phyloP scores from a whole-genome alignment of 306 rosid species.

The Trichosanthes truncata region DNA sequence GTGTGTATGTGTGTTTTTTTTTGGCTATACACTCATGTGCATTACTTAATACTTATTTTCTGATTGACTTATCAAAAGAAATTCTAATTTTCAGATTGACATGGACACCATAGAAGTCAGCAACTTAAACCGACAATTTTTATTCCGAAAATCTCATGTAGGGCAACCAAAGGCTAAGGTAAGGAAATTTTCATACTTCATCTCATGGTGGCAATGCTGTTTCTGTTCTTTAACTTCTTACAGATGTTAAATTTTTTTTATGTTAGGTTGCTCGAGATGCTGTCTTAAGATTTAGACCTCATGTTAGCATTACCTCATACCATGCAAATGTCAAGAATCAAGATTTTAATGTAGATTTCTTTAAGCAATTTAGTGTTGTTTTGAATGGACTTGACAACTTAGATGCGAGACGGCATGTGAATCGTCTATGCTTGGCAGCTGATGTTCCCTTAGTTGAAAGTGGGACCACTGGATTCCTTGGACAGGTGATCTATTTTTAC shows the following conservation, averaged over 20 bases:
- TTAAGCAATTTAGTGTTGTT: constrained; percentile 78
- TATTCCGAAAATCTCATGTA: constrained; percentile 93
- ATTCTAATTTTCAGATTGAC: constrained; percentile 57
- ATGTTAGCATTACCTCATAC: constrained; percentile 68
- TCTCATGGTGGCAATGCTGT: constrained; percentile 3
- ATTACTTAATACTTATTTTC: constrained; percentile 23
- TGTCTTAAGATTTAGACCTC: constrained; percentile 87
- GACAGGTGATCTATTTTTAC: constrained; percentile 57
- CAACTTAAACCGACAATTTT: constrained; percentile 96
- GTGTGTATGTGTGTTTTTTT: neutral
- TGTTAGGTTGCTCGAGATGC: constrained; percentile 98
- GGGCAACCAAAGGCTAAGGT: constrained; percentile 97
- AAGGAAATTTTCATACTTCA: constrained; percentile 19
- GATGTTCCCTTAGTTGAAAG: constrained; percentile 92
- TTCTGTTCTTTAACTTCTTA: constrained; percentile 24
- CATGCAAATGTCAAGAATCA: constrained; percentile 93
- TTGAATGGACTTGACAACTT: constrained; percentile 97
- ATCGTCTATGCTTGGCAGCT: constrained; percentile 95
- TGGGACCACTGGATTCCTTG: constrained; percentile 99
- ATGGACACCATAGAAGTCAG: constrained; percentile 99
- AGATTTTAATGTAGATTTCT: constrained; percentile 80
- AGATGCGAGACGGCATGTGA: constrained; percentile 96
- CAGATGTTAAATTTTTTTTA: neutral
- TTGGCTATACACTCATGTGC: neutral
- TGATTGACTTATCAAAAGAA: constrained; percentile 41